phyloP scores from a whole-genome alignment of 257 asterid genomes.

The Eustoma russellianum region DNA sequence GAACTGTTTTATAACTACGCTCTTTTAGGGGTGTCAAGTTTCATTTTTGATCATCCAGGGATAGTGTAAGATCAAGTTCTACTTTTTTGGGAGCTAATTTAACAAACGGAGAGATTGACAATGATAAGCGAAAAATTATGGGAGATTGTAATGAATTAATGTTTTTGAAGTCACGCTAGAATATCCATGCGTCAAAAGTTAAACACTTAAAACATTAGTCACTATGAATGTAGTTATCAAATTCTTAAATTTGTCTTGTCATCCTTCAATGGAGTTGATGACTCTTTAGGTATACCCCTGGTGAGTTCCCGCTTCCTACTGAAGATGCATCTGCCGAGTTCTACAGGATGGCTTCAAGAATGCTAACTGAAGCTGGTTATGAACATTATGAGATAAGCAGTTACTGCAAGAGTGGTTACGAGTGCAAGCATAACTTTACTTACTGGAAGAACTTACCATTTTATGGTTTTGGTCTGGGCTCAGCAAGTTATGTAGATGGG shows the following conservation, averaged over 20 bases:
- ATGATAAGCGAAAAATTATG: no score
- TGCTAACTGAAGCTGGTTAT: conserved; percentile 61
- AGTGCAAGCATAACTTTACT: conserved; percentile 73
- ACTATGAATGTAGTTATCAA: background rate
- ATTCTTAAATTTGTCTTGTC: background rate
- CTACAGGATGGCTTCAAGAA: conserved; percentile 69
- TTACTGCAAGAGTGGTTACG: conserved; percentile 66
- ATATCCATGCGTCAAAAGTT: background rate
- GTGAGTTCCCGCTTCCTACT: conserved; percentile 83
- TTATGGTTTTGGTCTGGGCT: conserved; percentile 84
- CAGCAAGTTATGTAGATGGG: conserved; percentile 70
- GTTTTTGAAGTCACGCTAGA: background rate
- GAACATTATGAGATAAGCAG: conserved; percentile 93
- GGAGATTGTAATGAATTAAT: no score
- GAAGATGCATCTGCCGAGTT: conserved; percentile 78
- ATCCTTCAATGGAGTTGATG: conserved; percentile 7
- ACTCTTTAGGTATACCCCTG: conserved; percentile 65
- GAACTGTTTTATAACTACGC: no score
- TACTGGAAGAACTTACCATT: conserved; percentile 79
- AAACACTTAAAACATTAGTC: background rate
- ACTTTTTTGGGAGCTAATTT: no score
- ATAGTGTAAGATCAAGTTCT: no score
- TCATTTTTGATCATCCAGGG: no score
- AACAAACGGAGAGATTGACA: no score
- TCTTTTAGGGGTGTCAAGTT: no score